Percentiles rank a stretch among this genome's conserved stretches.
These are phyloP conservation scores for Styphnolobium japonicum DNA, from an alignment of 306 rosid genomes.

Conservation along the genomic window DNA sequence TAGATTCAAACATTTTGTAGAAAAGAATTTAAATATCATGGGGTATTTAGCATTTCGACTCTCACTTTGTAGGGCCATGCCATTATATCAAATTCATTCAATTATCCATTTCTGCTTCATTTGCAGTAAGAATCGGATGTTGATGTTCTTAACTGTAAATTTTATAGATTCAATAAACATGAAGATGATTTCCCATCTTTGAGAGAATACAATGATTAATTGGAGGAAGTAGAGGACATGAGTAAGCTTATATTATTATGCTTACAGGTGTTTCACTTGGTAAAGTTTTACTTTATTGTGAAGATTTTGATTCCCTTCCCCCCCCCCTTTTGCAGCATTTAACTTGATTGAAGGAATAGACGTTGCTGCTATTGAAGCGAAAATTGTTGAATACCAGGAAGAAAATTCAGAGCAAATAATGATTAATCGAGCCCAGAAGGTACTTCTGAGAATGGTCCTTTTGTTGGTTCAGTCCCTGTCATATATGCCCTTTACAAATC, in stretches of 20 bases:
- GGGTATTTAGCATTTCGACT: neutral
- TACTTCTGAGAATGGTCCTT: slow-evolving; percentile 19
- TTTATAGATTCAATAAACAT: slow-evolving; percentile 76
- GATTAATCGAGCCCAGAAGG: slow-evolving; percentile 89
- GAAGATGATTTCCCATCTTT: slow-evolving; percentile 82
- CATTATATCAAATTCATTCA: slow-evolving; percentile 14
- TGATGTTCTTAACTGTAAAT: neutral
- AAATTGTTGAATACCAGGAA: slow-evolving; percentile 72
- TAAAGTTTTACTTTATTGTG: slow-evolving; percentile 17
- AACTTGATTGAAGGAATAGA: slow-evolving; percentile 78
- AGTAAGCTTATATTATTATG: slow-evolving; percentile 43
- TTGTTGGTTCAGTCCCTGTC: neutral
- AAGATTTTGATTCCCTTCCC: neutral
- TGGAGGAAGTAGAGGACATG: slow-evolving; percentile 97
- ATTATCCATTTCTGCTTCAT: neutral
- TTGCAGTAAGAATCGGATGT: neutral
- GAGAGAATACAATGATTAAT: slow-evolving; percentile 85
- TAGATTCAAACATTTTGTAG: neutral
- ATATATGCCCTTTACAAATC: neutral
- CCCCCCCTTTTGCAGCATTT: slow-evolving; percentile 53
- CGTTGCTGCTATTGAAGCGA: slow-evolving; percentile 67
- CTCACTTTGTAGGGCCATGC: neutral
- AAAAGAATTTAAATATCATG: neutral
- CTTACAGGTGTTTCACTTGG: neutral
- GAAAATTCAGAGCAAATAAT: slow-evolving; percentile 89